Conservation (phyloP, 257 asterid species). For the Pogostemon cablin region DNA sequence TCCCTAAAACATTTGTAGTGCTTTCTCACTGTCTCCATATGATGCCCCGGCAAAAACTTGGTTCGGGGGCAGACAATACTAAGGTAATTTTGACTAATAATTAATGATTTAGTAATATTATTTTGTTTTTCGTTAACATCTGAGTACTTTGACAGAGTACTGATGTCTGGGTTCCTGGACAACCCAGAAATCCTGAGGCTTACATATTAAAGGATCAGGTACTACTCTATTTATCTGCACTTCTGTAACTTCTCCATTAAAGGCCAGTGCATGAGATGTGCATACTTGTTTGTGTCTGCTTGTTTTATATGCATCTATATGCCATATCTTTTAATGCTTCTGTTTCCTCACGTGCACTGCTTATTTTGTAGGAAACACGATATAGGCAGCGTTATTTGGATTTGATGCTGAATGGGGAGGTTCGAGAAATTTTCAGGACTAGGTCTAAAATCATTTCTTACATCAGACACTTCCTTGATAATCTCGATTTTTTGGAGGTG, state of each 20-base stretch:
- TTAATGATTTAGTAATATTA: background rate
- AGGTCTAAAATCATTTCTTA: slow-evolving; percentile 69
- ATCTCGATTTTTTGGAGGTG: slow-evolving; percentile 77
- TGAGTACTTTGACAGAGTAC: slow-evolving; percentile 44
- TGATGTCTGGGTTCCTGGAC: slow-evolving; percentile 78
- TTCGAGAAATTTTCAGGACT: slow-evolving; percentile 75
- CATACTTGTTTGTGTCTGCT: background rate
- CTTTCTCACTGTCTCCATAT: slow-evolving; percentile 82
- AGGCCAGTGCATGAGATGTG: background rate
- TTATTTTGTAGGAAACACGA: slow-evolving; percentile 69
- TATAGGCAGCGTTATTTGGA: slow-evolving; percentile 90
- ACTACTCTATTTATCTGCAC: background rate
- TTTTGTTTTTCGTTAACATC: slow-evolving; percentile 26
- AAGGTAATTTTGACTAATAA: slow-evolving; percentile 40
- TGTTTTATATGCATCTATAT: background rate
- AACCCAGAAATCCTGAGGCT: slow-evolving; percentile 63
- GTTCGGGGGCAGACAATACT: slow-evolving; percentile 56
- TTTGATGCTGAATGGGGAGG: slow-evolving; percentile 75
- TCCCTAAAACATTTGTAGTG: slow-evolving; percentile 62
- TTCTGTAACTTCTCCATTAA: background rate
- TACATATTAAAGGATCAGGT: slow-evolving; percentile 86
- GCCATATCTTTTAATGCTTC: background rate
- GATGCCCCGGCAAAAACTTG: slow-evolving; percentile 75
- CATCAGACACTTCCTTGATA: slow-evolving; percentile 66
- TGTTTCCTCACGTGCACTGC: background rate